Conservation (phyloP, 1,139 yeast genomes). For the Torulaspora globosa region DNA sequence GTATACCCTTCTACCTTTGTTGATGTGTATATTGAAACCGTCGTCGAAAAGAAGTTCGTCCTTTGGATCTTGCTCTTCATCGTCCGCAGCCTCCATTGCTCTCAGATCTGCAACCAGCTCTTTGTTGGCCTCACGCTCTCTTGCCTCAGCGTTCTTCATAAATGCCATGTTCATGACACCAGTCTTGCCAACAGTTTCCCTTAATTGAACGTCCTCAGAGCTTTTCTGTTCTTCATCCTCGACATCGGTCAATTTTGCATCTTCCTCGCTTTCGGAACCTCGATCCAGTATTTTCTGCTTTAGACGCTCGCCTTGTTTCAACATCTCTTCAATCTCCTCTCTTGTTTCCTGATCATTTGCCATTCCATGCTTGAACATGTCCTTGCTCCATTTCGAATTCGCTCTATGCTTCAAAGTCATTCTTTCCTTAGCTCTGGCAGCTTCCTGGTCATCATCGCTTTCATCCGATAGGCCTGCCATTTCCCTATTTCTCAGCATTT, state of each 20-base stretch:
- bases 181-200: conserved; percentile 57
- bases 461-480: conserved; percentile 62
- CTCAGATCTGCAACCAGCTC: conserved; percentile 51
- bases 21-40: conserved; percentile 42
- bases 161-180: conserved; percentile 93
- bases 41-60: conserved; percentile 37
- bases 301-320: conserved; percentile 77
- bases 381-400: conserved; percentile 84
- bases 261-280: conserved; percentile 45
- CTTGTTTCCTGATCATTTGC: conserved; percentile 80
- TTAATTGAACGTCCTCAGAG: conserved; percentile 37
- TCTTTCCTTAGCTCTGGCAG: conserved; percentile 80
- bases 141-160: conserved; percentile 81
- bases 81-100: conserved; percentile 44
- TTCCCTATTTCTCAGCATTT: conserved; percentile 63
- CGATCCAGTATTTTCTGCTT: conserved; percentile 71
- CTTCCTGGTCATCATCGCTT: conserved; percentile 61
- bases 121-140: conserved; percentile 53
- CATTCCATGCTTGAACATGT: conserved; percentile 85
- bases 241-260: conserved; percentile 54
- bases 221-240: conserved; percentile 42
- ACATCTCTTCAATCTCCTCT: conserved; percentile 90
- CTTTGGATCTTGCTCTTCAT: conserved; percentile 39
- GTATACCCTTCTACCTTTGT: conserved; percentile 78
- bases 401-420: conserved; percentile 89